phyloP scores from a whole-genome alignment of 2,329 filamentous ascomycete genomes.

The Thermoascus crustaceus region DNA sequence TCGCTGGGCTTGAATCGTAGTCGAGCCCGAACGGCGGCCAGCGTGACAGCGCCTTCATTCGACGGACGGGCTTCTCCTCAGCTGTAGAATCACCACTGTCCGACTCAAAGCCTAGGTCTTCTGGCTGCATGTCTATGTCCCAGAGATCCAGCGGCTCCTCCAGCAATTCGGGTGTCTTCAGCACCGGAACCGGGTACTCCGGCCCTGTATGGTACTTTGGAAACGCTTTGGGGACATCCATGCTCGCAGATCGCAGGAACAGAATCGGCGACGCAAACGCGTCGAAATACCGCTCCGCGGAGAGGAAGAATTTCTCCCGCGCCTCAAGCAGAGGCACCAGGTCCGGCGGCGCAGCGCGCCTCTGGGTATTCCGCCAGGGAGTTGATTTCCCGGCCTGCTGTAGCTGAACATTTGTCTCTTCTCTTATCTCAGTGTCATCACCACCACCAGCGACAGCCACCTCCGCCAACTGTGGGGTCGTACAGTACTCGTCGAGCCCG shows the following conservation, averaged over 20 bases:
- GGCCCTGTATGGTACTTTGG: slow-evolving; percentile 27
- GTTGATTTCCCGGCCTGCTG: neutral
- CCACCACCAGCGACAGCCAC: slow-evolving; percentile 4
- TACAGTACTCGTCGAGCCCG: slow-evolving; percentile 34
- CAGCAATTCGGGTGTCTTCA: slow-evolving; percentile 10
- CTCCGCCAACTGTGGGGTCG: slow-evolving; percentile 5
- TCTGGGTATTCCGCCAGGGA: slow-evolving; percentile 5
- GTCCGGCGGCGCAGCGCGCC: slow-evolving; percentile 17
- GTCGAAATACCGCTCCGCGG: slow-evolving; percentile 35
- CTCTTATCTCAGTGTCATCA: too few species aligned
- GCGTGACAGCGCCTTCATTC: slow-evolving; percentile 28
- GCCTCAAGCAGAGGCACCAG: slow-evolving; percentile 29
- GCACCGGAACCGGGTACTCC: slow-evolving; percentile 25
- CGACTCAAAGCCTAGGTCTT: too few species aligned
- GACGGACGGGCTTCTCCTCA: slow-evolving; percentile 15
- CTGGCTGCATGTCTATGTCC: slow-evolving; percentile 7
- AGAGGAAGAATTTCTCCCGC: slow-evolving; percentile 27
- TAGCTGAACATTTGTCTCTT: neutral
- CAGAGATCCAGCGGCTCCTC: slow-evolving; percentile 6
- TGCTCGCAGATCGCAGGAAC: slow-evolving; percentile 35
- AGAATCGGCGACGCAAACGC: slow-evolving; percentile 36
- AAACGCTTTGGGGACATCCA: slow-evolving; percentile 28
- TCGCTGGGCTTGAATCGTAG: slow-evolving; percentile 18
- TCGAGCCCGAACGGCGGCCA: slow-evolving; percentile 34
- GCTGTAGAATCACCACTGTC: neutral